Percentiles rank a stretch among this genome's conserved stretches.
Conservation (phyloP, 2,329 filamentous ascomycete species). For the Bipolaris sorokiniana region DNA sequence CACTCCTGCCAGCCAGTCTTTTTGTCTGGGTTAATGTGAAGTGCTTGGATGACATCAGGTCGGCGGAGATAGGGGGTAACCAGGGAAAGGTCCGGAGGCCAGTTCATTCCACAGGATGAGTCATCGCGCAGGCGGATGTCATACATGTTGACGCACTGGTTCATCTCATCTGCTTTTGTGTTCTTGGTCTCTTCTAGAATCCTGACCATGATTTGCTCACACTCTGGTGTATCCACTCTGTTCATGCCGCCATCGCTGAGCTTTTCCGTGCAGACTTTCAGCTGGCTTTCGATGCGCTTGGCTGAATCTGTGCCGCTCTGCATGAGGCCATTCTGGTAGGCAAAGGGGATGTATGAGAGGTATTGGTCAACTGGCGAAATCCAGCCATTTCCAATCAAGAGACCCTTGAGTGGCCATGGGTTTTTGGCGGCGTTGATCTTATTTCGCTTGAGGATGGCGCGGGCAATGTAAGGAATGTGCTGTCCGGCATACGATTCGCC, state of each 20-base stretch:
- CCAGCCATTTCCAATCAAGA: constrained; percentile 98
- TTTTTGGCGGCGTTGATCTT: constrained; percentile 56
- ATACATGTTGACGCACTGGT: constrained; percentile 91
- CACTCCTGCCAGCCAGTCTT: constrained; percentile 92
- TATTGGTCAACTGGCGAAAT: constrained; percentile 92
- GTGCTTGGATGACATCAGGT: constrained; percentile 75
- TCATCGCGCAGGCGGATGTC: constrained; percentile 84
- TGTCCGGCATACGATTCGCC: constrained; percentile 98
- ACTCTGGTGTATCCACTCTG: constrained; percentile 70
- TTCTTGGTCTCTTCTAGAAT: constrained; percentile 72
- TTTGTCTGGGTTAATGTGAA: constrained; percentile 83
- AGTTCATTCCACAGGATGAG: constrained; percentile 93
- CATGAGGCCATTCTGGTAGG: constrained; percentile 77
- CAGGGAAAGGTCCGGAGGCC: constrained; percentile 82
- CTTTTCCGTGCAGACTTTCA: constrained; percentile 69
- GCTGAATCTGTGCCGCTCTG: constrained; percentile 68
- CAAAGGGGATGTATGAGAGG: constrained; percentile 80
- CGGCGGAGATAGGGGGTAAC: constrained; percentile 86
- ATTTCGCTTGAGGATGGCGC: constrained; percentile 87
- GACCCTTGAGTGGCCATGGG: constrained; percentile 79
- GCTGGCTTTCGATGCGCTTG: constrained; percentile 70
- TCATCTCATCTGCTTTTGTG: constrained; percentile 58
- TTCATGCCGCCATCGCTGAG: constrained; percentile 65
- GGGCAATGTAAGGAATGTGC: constrained; percentile 96
- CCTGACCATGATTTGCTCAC: constrained; percentile 77